Base-by-base conservation (phyloP, 441 rosid species). In the Pelargonium cotyledonis region DNA sequence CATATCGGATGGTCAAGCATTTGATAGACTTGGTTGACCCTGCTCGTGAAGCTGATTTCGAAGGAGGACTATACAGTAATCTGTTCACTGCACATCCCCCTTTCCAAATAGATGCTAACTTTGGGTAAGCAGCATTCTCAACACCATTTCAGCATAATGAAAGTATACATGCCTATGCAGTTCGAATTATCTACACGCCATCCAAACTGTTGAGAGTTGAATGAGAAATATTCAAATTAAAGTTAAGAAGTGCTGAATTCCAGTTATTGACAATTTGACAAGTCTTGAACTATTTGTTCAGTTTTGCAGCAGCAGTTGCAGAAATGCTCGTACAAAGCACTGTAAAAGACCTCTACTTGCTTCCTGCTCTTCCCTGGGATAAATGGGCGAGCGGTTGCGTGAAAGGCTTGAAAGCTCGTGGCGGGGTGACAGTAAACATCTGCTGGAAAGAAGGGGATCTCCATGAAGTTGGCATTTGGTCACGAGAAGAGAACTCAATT, bases 51-150 rank as follows among this genome's bases (percentile, higher is more conserved):
- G 67, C 26, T 41, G 71, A 51, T 18, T 73, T 73, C 51, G 69
- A 58, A 8, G 77, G 73, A 53, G 77, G 77, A 65, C 14, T 74
- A 14, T 74, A 74, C 63, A 69, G 77, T 18, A 74, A 74, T 55
- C 66, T 74, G 35, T 74, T 74, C 53, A 62, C 67, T 11, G 69
- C 77, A 0, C 77, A 74, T 46, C 77, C 73, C n/a, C 77, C 77
- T 57, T 74, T 74, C 65, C 77, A 74, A 44, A 74, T 74, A 19
- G 77, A 74, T 58, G 77, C 77, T 4, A 74, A 74, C 66, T 70
- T 74, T 43, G 77, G 77, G 77, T 74, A 47, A 70, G 69, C 15
- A 61, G 18, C 53, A 64, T 11, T 23, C 26, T 26, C 26, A 31
- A 51, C 18, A 14, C 15, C 6, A 12, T 12, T 15, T 11, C 57